Evolutionary conservation across 2,329 filamentous ascomycete species (phyloP).

Genomic region (Venturiaceae sp.): DNA sequence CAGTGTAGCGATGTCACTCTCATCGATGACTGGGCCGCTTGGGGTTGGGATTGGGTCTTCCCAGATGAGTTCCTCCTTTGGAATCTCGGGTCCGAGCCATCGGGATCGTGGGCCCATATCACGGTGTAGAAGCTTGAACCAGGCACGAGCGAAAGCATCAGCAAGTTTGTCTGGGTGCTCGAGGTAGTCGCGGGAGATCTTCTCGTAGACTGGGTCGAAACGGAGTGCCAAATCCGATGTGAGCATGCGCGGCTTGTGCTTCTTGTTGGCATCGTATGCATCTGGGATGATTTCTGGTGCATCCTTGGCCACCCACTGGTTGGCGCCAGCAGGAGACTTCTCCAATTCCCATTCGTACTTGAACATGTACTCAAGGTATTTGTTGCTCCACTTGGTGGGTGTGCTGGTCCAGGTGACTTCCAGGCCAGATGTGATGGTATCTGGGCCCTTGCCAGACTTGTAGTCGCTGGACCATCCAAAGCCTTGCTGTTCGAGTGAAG

Average conservation of each 20-base stretch:
- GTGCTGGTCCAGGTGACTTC: constrained; percentile 74
- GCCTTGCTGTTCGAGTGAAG: constrained; percentile 55
- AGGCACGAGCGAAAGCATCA: constrained; percentile 62
- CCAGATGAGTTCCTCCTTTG: constrained; percentile 60
- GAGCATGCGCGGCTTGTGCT: constrained; percentile 67
- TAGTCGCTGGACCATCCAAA: constrained; percentile 62
- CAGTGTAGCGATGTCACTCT: constrained; percentile 46
- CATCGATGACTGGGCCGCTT: constrained; percentile 49
- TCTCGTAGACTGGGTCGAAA: constrained; percentile 62
- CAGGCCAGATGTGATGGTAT: constrained; percentile 66
- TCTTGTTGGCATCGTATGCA: constrained; percentile 59
- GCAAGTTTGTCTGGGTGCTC: constrained; percentile 59
- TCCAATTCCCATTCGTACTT: constrained; percentile 68
- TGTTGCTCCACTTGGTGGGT: constrained; percentile 66
- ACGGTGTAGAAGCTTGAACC: constrained; percentile 78
- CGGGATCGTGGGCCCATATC: constrained; percentile 63
- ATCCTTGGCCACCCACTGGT: constrained; percentile 68
- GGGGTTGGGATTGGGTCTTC: constrained; percentile 60
- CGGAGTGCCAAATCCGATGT: constrained; percentile 66
- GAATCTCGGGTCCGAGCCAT: constrained; percentile 67
- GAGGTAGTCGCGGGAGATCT: constrained; percentile 63
- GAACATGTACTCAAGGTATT: constrained; percentile 68
- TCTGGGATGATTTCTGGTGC: constrained; percentile 59
- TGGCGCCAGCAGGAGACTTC: constrained; percentile 66
- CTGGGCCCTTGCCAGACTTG: constrained; percentile 56